Base-by-base conservation (phyloP, 352 stramenopile genomes). In the Globisporangium echinulatum region DNA sequence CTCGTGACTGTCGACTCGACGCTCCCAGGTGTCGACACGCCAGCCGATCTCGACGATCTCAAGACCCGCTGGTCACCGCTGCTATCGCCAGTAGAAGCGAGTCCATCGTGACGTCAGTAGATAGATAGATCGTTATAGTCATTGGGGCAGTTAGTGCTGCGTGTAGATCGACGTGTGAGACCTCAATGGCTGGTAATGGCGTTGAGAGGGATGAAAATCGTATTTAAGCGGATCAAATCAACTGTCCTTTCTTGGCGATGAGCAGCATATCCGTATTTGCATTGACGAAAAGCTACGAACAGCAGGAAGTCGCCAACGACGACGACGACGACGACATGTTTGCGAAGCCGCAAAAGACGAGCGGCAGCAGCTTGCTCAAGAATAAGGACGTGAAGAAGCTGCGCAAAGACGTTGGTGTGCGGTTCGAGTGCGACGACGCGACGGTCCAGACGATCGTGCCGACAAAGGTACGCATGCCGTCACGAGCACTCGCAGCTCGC, bases 301-400 rank as follows among this genome's bases (percentile, higher is more conserved):
- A 49, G 2, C 38, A 58, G 5, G 10, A 6, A 40, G 47, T 54
- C 47, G 14, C 46, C 48, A 49, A 15, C 13, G 15, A 25, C 25
- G 11, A 33, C 17, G 17, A 19, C 17, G 17, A 19, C 42, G 14
- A 5, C 37, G 68, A 14, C 40, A 94, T 94, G 85, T 94, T 94
- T 62, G 73, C 74, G 55, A 94, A 94, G 69, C 58, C 81, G 54
- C 68, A 74, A 43, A 92, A 91, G 74, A 68, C 75, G 56, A 92
- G 79, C 58, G 82, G 82, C 61, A 94, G 81, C 60, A 82, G 74
- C 56, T 69, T 91, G 70, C 75, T 94, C 47, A 90, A 89, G 72
- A 80, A 79, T 62, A 94, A 94, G 66, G 85, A 94, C 62, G 74
- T 75, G 63, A 94, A 92, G 75, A 94, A 92, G 69, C 71, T 94